Percentiles rank a stretch among this genome's conserved stretches.
phyloP scores from a whole-genome alignment of 768 basidiomycete species.

The Mycena capillaripes region DNA sequence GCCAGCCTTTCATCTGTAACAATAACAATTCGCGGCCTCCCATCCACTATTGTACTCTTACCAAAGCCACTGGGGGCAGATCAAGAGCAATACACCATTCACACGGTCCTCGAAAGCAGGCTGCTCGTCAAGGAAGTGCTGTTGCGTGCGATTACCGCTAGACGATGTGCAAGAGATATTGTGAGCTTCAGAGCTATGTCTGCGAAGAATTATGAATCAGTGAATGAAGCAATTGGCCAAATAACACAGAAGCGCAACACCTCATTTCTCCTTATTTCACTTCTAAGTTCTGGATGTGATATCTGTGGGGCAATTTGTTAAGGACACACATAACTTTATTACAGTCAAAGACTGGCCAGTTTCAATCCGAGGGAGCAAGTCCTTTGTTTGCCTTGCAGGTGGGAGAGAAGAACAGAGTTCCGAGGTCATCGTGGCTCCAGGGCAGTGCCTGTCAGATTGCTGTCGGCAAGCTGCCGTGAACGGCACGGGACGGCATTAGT shows the following conservation, averaged over 20 bases:
- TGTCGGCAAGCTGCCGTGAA: background rate
- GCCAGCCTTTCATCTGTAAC: too few relatives aligned
- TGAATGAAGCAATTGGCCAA: background rate
- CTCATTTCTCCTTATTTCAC: background rate
- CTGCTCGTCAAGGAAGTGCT: background rate
- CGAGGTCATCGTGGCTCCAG: background rate
- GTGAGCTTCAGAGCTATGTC: background rate
- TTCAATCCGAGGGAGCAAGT: background rate
- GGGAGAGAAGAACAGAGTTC: background rate
- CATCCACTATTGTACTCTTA: too few relatives aligned
- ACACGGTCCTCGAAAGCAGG: background rate
- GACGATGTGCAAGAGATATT: background rate
- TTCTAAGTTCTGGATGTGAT: background rate
- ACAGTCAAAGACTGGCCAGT: too few relatives aligned
- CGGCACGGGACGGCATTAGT: too few relatives aligned
- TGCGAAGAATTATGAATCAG: background rate
- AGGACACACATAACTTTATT: too few relatives aligned
- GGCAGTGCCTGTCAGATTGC: background rate
- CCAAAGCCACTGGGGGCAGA: too few relatives aligned
- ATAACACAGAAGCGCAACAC: background rate
- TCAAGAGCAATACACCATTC: too few relatives aligned
- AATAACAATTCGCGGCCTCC: too few relatives aligned
- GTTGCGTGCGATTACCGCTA: background rate
- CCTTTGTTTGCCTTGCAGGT: background rate
- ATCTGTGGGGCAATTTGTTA: background rate